Evolutionary conservation across 2,329 filamentous ascomycete genomes (phyloP), one percentile per base, ranked within the genome.

Genomic region (Colletotrichum sp.): DNA sequence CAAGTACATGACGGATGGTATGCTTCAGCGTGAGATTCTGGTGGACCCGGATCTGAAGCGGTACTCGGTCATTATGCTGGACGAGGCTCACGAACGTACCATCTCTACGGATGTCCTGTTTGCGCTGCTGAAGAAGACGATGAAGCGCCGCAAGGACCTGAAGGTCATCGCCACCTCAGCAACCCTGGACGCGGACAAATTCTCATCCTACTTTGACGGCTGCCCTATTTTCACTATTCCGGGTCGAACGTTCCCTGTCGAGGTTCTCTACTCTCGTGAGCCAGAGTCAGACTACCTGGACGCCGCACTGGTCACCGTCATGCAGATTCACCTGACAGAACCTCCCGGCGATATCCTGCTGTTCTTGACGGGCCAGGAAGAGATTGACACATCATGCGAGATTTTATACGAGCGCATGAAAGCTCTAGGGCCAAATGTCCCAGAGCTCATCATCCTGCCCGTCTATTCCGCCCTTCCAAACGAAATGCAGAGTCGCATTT

Each of bases 1-100:
- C 88, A 99, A 99, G 87, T 99, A 99, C 87, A 98, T 99, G 96
- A 99, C 97, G 18, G 97, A 99, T 81, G 97, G 97, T 85, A 99
- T 99, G 95, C 91, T 99, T 83, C 93, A 98, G 86, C 92, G 97
- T 87, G 97, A 99, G 86, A 96, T 98, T 83, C 90, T 99, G 68
- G 90, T 98, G 79, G 97, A 99, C 83, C 95, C 96, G 1, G 94
- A 98, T 80, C 87, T 99, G 79, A 94, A 91, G 81, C 92, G 95
- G 79, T 99, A 99, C 83, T 98, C 96, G 1, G 95, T 97, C 76
- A 98, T 99, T 81, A 99, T 99, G 93, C 90, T 99, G 80, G 97
- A 99, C 83, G 97, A 99, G 83, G 97, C 97, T 6, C 97, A 99
- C 92, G 97, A 99, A 84, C 93, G 97, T 76, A 99, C 97, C 0